Evolutionary conservation across 208 protist genomes (phyloP).

Genomic region (Crithidia thermophila): DNA sequence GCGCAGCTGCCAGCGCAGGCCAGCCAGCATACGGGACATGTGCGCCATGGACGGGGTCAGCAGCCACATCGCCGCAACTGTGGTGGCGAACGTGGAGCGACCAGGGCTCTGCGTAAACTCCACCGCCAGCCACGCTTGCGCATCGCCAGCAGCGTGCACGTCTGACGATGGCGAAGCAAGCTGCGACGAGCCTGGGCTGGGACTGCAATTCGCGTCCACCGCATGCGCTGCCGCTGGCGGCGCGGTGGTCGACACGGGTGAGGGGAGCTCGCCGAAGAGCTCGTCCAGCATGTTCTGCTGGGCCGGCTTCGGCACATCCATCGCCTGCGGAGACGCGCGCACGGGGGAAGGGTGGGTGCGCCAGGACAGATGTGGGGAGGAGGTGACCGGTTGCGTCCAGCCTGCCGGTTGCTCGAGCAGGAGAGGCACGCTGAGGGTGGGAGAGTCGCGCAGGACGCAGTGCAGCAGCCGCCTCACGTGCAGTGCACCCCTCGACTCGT

Average conservation of each 20-base stretch:
- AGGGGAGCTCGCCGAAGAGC: slow-evolving; percentile 21
- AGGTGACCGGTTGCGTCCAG: slow-evolving; percentile 6
- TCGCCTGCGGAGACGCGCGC: background rate
- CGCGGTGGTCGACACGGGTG: background rate
- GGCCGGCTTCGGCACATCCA: slow-evolving; percentile 10
- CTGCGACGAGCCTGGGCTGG: too few relatives aligned
- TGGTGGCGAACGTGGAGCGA: background rate
- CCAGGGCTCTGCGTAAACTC: background rate
- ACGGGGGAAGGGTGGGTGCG: background rate
- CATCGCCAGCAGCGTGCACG: background rate
- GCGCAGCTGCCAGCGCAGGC: slow-evolving; percentile 4
- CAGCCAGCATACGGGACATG: slow-evolving; percentile 8
- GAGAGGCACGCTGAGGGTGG: background rate
- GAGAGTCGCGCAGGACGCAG: slow-evolving; percentile 23
- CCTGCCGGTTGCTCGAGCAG: slow-evolving; percentile 22
- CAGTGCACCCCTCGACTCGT: slow-evolving; percentile 2
- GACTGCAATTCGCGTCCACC: background rate
- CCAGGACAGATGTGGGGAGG: background rate
- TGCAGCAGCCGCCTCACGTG: slow-evolving; percentile 13
- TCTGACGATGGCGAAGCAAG: too few relatives aligned
- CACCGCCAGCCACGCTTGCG: background rate
- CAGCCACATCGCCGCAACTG: slow-evolving; percentile 23
- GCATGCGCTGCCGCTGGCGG: background rate
- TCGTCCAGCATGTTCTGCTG: slow-evolving; percentile 17
- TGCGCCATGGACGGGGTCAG: slow-evolving; percentile 25